Conservation (phyloP, 768 basidiomycete species). For the Collybiopsis confluens region DNA sequence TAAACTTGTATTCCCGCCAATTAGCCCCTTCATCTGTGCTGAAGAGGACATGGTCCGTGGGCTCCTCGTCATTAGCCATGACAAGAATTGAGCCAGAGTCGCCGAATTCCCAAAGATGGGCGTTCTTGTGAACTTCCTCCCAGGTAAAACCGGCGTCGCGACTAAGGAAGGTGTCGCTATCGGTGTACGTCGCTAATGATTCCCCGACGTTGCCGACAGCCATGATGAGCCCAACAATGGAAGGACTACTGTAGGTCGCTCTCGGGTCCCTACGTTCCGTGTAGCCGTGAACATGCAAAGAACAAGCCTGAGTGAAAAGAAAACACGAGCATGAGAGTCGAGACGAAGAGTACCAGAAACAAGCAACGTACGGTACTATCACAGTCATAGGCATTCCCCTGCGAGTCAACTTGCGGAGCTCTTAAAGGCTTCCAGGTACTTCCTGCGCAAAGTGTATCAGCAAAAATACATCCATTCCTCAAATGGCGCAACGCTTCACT, state of each 20-base stretch:
- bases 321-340: not conserved
- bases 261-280: constrained; percentile 88
- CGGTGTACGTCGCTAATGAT: constrained; percentile 68
- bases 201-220: constrained; percentile 97
- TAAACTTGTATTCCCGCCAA: constrained; percentile 89
- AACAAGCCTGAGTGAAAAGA: constrained; percentile 55
- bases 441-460: constrained; percentile 37
- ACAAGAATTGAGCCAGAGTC: constrained; percentile 93
- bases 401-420: constrained; percentile 75
- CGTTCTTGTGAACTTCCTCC: constrained; percentile 98
- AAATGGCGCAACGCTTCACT: constrained; percentile 45
- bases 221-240: constrained; percentile 89
- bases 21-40: constrained; percentile 83
- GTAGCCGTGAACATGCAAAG: constrained; percentile 91
- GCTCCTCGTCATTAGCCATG: constrained; percentile 92
- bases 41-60: constrained; percentile 85
- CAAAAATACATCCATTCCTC: not conserved
- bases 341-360: not conserved
- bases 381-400: constrained; percentile 70
- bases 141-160: constrained; percentile 97
- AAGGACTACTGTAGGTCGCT: constrained; percentile 91
- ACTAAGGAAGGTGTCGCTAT: constrained; percentile 93
- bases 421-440: constrained; percentile 82
- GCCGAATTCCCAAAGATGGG: constrained; percentile 96
- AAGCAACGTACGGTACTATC: constrained; percentile 47